These are phyloP conservation scores for Apiospora rasikravindrae DNA, from an alignment of 2,329 filamentous ascomycete species.

Conservation along the genomic window DNA sequence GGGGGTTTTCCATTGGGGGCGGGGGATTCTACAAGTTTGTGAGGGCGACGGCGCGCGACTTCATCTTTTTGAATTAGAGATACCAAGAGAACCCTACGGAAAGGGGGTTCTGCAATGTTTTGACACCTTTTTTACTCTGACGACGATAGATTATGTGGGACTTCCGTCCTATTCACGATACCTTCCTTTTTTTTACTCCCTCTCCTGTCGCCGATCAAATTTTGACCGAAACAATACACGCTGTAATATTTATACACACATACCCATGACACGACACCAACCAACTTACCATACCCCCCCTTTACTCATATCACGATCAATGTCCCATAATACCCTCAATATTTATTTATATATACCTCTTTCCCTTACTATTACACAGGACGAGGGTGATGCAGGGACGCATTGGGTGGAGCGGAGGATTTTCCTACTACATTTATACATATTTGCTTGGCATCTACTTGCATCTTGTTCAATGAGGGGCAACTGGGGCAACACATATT, in stretches of 20 bases:
- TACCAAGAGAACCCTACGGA: conserved; percentile 15
- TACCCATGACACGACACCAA: conserved; percentile 16
- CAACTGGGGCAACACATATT: background rate
- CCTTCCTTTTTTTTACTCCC: background rate
- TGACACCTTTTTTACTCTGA: background rate
- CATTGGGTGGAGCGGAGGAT: background rate
- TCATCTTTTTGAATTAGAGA: conserved; percentile 17
- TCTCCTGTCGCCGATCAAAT: background rate
- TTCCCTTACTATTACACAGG: background rate
- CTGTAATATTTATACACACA: conserved; percentile 16
- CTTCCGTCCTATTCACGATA: background rate
- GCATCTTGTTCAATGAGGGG: background rate
- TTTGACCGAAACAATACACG: background rate
- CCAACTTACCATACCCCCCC: background rate
- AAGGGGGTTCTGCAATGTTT: conserved; percentile 15
- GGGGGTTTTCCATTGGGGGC: background rate
- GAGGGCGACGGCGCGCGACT: conserved; percentile 13
- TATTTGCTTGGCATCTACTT: background rate
- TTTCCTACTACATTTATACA: background rate
- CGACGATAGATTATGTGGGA: conserved; percentile 10
- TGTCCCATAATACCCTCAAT: conserved; percentile 4
- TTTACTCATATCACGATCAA: conserved; percentile 4
- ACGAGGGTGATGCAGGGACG: background rate
- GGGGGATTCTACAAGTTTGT: background rate
- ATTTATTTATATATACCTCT: background rate